A percentile compares a stretch with the other conserved stretches of the same genome.
Conservation (phyloP, 306 rosid genomes). For the Crotalaria pallida region DNA sequence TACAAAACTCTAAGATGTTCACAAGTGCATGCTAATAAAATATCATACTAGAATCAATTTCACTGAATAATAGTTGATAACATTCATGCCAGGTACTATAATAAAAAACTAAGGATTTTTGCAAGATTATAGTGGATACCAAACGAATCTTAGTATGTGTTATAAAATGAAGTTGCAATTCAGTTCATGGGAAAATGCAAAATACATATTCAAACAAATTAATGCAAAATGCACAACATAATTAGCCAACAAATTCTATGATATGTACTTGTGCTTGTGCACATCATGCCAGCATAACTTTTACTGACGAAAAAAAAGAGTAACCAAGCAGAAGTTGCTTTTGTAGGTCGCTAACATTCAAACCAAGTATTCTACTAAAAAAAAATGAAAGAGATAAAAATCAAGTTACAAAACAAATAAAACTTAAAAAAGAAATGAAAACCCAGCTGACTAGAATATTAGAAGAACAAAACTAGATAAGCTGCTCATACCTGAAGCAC, state of each 20-base stretch:
- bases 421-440: neutral
- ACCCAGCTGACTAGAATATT: neutral
- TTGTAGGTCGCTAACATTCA: neutral
- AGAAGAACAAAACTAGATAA: conserved; percentile 13
- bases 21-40: neutral
- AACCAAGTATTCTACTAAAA: neutral
- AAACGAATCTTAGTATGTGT: neutral
- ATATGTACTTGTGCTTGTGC: neutral
- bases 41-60: conserved; percentile 2
- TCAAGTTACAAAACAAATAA: conserved; percentile 9
- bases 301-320: too few species aligned
- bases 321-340: too few species aligned
- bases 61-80: neutral
- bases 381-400: neutral
- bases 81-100: too few species aligned
- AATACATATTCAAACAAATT: conserved; percentile 1
- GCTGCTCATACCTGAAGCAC: conserved; percentile 80
- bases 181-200: conserved; percentile 2
- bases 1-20: neutral
- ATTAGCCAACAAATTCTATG: neutral
- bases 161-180: neutral
- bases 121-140: neutral
- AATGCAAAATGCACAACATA: neutral
- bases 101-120: neutral
- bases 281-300: conserved; percentile 8